Evolutionary conservation across 768 basidiomycete genomes (phyloP), one percentile per base, ranked within the genome.

Genomic region (Hemileccinum impolitum): DNA sequence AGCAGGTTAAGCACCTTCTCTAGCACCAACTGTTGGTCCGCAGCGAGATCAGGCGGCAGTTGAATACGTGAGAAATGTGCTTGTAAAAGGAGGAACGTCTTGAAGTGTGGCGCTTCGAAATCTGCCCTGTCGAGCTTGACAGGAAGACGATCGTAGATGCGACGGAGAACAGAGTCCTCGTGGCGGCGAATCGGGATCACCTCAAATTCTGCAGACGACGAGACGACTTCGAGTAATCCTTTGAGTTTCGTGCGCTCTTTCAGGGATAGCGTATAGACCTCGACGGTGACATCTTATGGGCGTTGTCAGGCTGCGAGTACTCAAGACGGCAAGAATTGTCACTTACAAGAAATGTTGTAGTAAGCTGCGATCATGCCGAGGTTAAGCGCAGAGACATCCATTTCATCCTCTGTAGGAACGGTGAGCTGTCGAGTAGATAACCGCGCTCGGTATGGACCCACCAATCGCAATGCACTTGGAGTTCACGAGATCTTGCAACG

Each of bases 301-400:
- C 28, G 10, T 5, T 28, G 35, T 51, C n/a, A 51, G 36, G n/a
- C n/a, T n/a, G n/a, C 25, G 15, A 31, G 3, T n/a, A 6, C 26
- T 18, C 14, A 31, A n/a, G n/a, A 30, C 3, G 21, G 12, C 5
- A 31, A 10, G 14, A 43, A 11, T 3, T 2, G 23, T 34, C 42
- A 74, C 86, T 64, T 56, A 89, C 88, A 91, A 47, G 90, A 93
- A 36, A 94, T 94, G 61, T 93, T 91, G 67, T 93, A 95, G 71
- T 93, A 94, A 0, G 94, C 93, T 0, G 94, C 96, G 59, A 99
- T 98, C 94, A 97, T 96, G 49, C 96, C 96, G 32, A 98, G 74
- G 70, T 98, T 99, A 59, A 97, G 81, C 2, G 94, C 84, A 3
- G 84, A 81, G 1, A 90, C 80, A 54, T 95, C 92, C 87, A 94